Conservation (phyloP, 371 early-diverging fungal species). For the Zychaea mexicana region DNA sequence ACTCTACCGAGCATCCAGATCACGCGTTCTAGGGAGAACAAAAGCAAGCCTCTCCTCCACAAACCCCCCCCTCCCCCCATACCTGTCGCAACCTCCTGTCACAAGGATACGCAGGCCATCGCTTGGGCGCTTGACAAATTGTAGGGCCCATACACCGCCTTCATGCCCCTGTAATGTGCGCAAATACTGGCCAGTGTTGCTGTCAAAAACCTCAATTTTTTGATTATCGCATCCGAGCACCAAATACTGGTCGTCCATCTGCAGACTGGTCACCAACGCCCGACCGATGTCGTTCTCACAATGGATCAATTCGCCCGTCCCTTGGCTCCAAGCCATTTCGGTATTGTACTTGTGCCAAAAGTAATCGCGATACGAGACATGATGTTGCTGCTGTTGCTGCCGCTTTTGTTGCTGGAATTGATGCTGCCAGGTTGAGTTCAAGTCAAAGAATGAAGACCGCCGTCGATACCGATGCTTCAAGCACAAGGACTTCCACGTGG, state of each 20-base stretch:
- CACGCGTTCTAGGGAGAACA: too few species aligned
- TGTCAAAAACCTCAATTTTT: conserved; percentile 82
- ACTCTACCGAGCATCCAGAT: too few species aligned
- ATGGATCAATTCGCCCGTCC: conserved; percentile 36
- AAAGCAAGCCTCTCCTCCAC: too few species aligned
- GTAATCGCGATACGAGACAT: conserved; percentile 61
- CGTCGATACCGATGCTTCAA: conserved; percentile 52
- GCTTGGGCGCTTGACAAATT: conserved; percentile 58
- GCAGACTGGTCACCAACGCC: conserved; percentile 85
- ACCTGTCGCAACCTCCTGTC: conserved; percentile 81
- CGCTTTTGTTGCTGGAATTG: conserved; percentile 6
- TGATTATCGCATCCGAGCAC: conserved; percentile 87
- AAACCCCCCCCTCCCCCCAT: conserved; percentile 22
- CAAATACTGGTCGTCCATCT: conserved; percentile 83
- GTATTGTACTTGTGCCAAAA: conserved; percentile 67
- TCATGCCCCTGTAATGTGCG: conserved; percentile 81
- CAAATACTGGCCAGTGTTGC: conserved; percentile 63
- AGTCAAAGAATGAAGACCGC: conserved; percentile 15
- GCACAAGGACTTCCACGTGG: conserved; percentile 52
- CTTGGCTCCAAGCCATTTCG: conserved; percentile 72
- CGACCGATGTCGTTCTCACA: conserved; percentile 60
- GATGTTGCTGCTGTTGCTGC: conserved; percentile 7
- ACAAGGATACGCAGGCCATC: conserved; percentile 45
- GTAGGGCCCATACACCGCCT: conserved; percentile 95
- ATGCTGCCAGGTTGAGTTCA: conserved; percentile 7